Percentiles rank a stretch among this genome's conserved stretches.
Evolutionary conservation across 2,329 filamentous ascomycete genomes (phyloP).

Genomic region (Hymenoscyphus infarciens): DNA sequence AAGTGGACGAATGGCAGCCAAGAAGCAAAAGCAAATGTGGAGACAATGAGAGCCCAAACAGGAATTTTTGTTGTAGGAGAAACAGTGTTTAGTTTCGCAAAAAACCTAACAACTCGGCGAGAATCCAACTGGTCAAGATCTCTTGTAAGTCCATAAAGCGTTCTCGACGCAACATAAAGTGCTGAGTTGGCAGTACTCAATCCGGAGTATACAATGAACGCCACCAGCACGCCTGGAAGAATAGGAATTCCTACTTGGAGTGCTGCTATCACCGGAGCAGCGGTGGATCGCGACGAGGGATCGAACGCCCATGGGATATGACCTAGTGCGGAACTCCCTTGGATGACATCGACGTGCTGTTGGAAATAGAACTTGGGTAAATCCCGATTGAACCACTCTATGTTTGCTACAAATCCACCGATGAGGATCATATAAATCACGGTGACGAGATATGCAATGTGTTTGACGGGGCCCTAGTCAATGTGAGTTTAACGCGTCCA

Average conservation of each 20-base stretch:
- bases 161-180: slow-evolving; percentile 37
- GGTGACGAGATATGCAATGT: no score
- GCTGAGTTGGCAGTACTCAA: slow-evolving; percentile 35
- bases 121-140: slow-evolving; percentile 8
- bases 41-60: slow-evolving; percentile 6
- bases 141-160: slow-evolving; percentile 34
- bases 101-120: slow-evolving; percentile 1
- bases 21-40: slow-evolving; percentile 7
- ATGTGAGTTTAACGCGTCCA: no score
- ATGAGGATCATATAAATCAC: no score
- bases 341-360: no score
- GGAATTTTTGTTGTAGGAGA: slow-evolving; percentile 13
- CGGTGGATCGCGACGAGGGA: background rate
- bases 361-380: no score
- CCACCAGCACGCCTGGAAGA: slow-evolving; percentile 30
- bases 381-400: no score
- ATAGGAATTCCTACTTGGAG: slow-evolving; percentile 12
- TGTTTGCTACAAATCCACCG: no score
- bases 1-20: slow-evolving; percentile 17
- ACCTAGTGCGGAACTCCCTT: no score
- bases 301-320: no score
- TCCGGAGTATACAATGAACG: slow-evolving; percentile 31
- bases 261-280: slow-evolving; percentile 9
- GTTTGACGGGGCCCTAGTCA: no score
- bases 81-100: slow-evolving; percentile 8